Evolutionary conservation across 495 filamentous ascomycete genomes (phyloP).

Genomic region (Thozetella sp.): DNA sequence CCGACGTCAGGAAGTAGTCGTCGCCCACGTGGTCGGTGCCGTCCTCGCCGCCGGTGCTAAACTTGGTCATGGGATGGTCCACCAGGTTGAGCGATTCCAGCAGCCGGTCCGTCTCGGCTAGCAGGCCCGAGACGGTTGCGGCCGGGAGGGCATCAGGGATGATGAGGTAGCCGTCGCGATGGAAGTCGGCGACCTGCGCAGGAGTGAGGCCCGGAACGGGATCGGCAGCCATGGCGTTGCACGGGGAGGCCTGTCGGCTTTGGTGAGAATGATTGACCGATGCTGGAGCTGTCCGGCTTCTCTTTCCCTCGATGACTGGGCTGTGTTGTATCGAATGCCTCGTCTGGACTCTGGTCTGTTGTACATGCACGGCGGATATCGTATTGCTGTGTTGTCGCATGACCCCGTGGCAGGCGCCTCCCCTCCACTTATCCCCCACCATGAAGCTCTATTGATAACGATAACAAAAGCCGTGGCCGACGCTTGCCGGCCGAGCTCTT

Average conservation of each 20-base stretch:
- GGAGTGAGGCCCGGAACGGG: slow-evolving; percentile 60
- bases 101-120: slow-evolving; percentile 71
- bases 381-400: too few species aligned
- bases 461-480: too few species aligned
- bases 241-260: not conserved
- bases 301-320: too few species aligned
- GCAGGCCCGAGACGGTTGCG: slow-evolving; percentile 64
- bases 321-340: too few species aligned
- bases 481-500: too few species aligned
- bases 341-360: too few species aligned
- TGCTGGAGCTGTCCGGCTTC: too few species aligned
- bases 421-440: too few species aligned
- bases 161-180: slow-evolving; percentile 86
- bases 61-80: slow-evolving; percentile 88
- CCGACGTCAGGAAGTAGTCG: slow-evolving; percentile 87
- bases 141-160: slow-evolving; percentile 75
- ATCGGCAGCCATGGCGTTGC: not conserved
- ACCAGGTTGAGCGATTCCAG: slow-evolving; percentile 75
- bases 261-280: not conserved
- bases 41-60: slow-evolving; percentile 75
- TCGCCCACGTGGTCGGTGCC: slow-evolving; percentile 81
- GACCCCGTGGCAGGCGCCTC: too few species aligned
- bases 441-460: too few species aligned
- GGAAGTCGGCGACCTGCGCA: slow-evolving; percentile 71
- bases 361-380: too few species aligned